Evolutionary conservation across 148 eudicot genomes (phyloP).

Genomic region (Persicaria tinctoria): DNA sequence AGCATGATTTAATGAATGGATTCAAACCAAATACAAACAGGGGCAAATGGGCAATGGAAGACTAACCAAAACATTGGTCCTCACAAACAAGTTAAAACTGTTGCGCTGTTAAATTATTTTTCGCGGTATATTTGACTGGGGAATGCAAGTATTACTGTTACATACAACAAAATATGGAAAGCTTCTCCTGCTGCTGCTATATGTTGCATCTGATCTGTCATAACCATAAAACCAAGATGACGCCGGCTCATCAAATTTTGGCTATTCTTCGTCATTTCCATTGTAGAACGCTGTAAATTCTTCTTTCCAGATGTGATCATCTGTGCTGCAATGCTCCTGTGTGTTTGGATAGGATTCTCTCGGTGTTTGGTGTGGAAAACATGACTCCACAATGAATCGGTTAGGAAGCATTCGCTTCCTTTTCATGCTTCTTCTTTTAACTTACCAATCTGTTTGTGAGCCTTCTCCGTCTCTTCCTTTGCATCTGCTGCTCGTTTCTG

Average conservation of each 20-base stretch:
- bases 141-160: constrained; percentile 20
- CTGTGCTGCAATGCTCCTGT: constrained; percentile 20
- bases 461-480: constrained; percentile 52
- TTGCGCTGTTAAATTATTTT: neutral
- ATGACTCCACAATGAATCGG: constrained; percentile 34
- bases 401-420: constrained; percentile 33
- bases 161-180: constrained; percentile 19
- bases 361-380: constrained; percentile 27
- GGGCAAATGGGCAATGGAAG: neutral
- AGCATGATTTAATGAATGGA: constrained; percentile 2
- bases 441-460: constrained; percentile 52
- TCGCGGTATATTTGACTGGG: neutral
- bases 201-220: constrained; percentile 71
- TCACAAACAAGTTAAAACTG: neutral
- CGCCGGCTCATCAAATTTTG: constrained; percentile 65
- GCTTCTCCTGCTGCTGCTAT: constrained; percentile 23
- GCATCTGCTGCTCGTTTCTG: constrained; percentile 69
- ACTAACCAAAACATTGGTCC: neutral
- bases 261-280: constrained; percentile 35
- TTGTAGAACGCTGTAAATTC: constrained; percentile 25
- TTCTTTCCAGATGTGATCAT: constrained; percentile 41
- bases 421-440: constrained; percentile 53
- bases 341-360: constrained; percentile 24
- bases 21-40: neutral
- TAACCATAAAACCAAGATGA: constrained; percentile 93